Conservation (phyloP, 2,329 filamentous ascomycete species). For the Colletotrichum spaethianum region DNA sequence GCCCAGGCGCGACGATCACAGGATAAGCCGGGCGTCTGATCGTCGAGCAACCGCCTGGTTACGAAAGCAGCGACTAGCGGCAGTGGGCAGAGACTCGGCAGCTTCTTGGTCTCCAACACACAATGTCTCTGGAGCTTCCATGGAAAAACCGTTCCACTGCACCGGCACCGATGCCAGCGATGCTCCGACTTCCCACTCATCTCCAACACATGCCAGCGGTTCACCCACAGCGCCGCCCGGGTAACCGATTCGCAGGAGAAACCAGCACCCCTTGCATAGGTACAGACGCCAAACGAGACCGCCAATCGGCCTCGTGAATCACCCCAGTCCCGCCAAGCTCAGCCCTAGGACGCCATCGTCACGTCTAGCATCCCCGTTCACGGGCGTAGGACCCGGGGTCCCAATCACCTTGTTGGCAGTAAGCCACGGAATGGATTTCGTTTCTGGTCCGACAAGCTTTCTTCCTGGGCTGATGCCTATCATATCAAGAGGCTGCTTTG, state of each 20-base stretch:
- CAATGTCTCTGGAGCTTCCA: background rate
- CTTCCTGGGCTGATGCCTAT: background rate
- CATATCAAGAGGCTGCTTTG: background rate
- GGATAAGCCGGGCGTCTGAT: conserved; percentile 10
- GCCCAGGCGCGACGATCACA: conserved; percentile 21
- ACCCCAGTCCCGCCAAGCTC: conserved; percentile 1
- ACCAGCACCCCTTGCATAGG: background rate
- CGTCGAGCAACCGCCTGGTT: background rate
- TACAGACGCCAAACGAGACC: background rate
- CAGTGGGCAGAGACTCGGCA: background rate
- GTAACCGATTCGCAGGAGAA: background rate
- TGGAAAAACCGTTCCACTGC: background rate
- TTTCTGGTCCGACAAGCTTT: background rate
- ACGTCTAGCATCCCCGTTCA: background rate
- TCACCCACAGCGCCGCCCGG: background rate
- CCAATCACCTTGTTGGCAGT: background rate
- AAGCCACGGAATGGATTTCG: background rate
- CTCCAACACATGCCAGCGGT: background rate
- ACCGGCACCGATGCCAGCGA: background rate
- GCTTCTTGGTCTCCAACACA: background rate
- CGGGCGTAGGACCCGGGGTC: background rate
- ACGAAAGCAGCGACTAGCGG: background rate
- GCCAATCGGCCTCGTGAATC: conserved; percentile 2
- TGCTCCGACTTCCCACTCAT: background rate
- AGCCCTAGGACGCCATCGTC: conserved; percentile 38